Conservation (phyloP, 2,329 filamentous ascomycete genomes). For the Hypomyces perniciosus region DNA sequence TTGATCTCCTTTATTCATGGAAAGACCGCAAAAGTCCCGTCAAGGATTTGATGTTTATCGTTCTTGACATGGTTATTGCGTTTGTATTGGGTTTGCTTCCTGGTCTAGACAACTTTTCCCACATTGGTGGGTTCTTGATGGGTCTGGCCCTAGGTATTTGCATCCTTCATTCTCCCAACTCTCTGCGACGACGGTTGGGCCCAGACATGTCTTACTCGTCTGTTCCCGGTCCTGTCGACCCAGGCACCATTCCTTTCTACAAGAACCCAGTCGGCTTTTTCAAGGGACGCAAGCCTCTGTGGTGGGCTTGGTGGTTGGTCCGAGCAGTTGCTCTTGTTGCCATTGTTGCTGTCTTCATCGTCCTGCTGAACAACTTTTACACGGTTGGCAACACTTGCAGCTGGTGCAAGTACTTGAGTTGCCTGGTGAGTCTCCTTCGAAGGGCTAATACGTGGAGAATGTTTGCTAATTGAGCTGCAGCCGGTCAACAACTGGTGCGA, state of each 20-base stretch:
- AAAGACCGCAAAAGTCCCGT: conserved; percentile 66
- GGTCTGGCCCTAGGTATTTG: conserved; percentile 82
- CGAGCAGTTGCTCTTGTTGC: conserved; percentile 70
- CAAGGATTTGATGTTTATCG: conserved; percentile 80
- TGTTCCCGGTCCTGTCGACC: conserved; percentile 48
- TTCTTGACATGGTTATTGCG: conserved; percentile 79
- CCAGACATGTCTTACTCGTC: conserved; percentile 65
- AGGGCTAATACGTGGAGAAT: neutral
- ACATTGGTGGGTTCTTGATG: conserved; percentile 94
- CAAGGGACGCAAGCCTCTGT: conserved; percentile 83
- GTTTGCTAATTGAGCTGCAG: conserved; percentile 32
- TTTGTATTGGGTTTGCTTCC: conserved; percentile 90
- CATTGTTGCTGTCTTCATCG: conserved; percentile 78
- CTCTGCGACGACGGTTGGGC: conserved; percentile 68
- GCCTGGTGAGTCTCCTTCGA: conserved; percentile 61
- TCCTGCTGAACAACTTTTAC: conserved; percentile 90
- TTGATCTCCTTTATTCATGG: conserved; percentile 94
- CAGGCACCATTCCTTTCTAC: conserved; percentile 48
- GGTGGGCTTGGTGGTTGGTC: conserved; percentile 97
- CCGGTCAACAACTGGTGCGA: conserved; percentile 65
- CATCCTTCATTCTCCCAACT: conserved; percentile 80
- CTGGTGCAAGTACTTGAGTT: conserved; percentile 96
- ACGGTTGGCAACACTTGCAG: conserved; percentile 65
- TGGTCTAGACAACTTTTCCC: conserved; percentile 92
- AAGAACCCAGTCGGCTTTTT: conserved; percentile 73